A percentile compares a stretch with the other conserved stretches of the same genome.
These are phyloP conservation scores for Leishmania mexicana DNA, from an alignment of 208 protist genomes.

Conservation along the genomic window DNA sequence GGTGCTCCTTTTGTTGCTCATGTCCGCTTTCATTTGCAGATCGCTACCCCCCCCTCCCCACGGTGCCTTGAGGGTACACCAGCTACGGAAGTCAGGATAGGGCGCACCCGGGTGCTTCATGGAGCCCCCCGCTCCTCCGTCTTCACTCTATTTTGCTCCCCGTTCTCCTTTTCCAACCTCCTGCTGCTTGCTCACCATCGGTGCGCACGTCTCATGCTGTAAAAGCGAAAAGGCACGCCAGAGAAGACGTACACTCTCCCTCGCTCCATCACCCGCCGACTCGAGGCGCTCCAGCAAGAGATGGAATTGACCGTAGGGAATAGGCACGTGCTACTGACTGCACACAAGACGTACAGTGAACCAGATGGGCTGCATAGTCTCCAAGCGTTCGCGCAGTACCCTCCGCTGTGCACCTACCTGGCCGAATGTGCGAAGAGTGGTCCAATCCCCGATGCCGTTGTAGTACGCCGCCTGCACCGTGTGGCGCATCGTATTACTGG, in stretches of 20 bases:
- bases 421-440: constrained; percentile 31
- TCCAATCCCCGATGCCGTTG: constrained; percentile 48
- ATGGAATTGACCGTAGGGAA: constrained; percentile 68
- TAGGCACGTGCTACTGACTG: constrained; percentile 49
- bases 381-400: constrained; percentile 46
- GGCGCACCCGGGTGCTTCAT: neutral
- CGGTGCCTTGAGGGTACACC: neutral
- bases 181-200: neutral
- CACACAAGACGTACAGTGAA: constrained; percentile 73
- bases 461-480: constrained; percentile 51
- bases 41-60: neutral
- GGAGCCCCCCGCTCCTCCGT: neutral
- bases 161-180: neutral
- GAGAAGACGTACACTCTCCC: neutral
- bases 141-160: neutral
- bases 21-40: neutral
- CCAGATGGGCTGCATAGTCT: constrained; percentile 37
- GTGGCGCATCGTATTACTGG: constrained; percentile 68
- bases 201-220: neutral
- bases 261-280: neutral
- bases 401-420: constrained; percentile 54
- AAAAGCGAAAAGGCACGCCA: neutral
- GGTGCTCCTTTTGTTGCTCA: neutral
- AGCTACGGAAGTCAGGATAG: neutral
- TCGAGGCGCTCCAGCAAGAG: neutral